Percentiles rank a stretch among this genome's conserved stretches.
phyloP scores from a whole-genome alignment of 2,329 filamentous ascomycete species.

The Coniochaeta sp. region DNA sequence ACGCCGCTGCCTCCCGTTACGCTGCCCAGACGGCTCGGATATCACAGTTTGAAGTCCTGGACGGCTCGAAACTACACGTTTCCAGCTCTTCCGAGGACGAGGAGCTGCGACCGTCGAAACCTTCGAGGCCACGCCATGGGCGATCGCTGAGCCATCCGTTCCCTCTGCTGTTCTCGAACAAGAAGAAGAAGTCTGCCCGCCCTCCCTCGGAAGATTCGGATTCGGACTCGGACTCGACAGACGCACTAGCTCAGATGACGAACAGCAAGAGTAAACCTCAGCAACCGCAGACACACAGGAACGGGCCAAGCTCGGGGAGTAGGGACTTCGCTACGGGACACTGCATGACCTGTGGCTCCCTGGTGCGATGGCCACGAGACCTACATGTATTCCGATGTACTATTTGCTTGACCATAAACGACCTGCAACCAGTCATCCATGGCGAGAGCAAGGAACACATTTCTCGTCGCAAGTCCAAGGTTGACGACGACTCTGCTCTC shows the following conservation, averaged over 20 bases:
- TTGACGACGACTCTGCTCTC: background rate
- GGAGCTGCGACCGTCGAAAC: constrained; percentile 19
- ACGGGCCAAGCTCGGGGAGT: constrained; percentile 20
- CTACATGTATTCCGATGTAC: constrained; percentile 73
- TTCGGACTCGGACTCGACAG: constrained; percentile 29
- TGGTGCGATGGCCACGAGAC: constrained; percentile 70
- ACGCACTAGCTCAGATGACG: constrained; percentile 30
- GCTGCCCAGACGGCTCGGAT: background rate
- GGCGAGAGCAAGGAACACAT: constrained; percentile 5
- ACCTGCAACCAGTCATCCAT: constrained; percentile 46
- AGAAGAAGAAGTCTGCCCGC: constrained; percentile 44
- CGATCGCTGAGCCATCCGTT: constrained; percentile 78
- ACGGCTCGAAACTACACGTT: constrained; percentile 12
- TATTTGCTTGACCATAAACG: constrained; percentile 79
- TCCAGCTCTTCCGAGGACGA: constrained; percentile 34
- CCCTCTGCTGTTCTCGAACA: constrained; percentile 58
- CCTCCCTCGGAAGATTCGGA: constrained; percentile 24
- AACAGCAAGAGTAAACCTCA: constrained; percentile 16
- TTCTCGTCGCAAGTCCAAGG: background rate
- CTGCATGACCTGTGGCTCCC: constrained; percentile 80
- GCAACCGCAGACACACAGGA: constrained; percentile 23
- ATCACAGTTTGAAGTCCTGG: background rate
- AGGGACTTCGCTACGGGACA: constrained; percentile 61
- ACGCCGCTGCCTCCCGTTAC: background rate
- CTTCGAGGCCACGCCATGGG: constrained; percentile 30